Percentiles rank a stretch among this genome's conserved stretches.
phyloP scores from a whole-genome alignment of 1,284 basidiomycete species.

The Trametes sp. region DNA sequence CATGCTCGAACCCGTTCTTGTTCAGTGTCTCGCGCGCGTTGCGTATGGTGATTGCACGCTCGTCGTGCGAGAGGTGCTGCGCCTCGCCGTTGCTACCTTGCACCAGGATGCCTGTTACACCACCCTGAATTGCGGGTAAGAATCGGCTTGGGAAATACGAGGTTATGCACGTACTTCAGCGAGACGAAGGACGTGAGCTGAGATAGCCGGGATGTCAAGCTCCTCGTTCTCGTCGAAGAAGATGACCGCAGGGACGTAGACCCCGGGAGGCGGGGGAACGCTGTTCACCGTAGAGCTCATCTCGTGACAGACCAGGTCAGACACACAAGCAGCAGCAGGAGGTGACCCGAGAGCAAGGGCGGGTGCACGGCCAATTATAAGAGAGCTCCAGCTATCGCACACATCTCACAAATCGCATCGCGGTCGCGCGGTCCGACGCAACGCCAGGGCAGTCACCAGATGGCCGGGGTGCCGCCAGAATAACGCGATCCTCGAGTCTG shows the following conservation, averaged over 20 bases:
- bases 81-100: slow-evolving; percentile 84
- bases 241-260: slow-evolving; percentile 79
- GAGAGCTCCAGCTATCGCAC: slow-evolving; percentile 8
- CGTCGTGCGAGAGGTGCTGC: slow-evolving; percentile 76
- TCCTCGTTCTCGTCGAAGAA: slow-evolving; percentile 75
- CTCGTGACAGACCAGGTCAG: not conserved
- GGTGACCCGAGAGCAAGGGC: not conserved
- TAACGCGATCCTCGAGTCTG: slow-evolving; percentile 1
- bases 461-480: slow-evolving; percentile 11
- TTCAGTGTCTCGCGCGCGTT: slow-evolving; percentile 80
- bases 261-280: slow-evolving; percentile 61
- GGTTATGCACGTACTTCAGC: slow-evolving; percentile 53
- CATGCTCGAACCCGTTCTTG: slow-evolving; percentile 70
- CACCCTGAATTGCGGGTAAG: slow-evolving; percentile 51
- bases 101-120: slow-evolving; percentile 77
- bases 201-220: slow-evolving; percentile 64
- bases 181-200: slow-evolving; percentile 70
- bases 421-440: slow-evolving; percentile 15
- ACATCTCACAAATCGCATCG: slow-evolving; percentile 16
- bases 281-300: slow-evolving; percentile 26
- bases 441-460: slow-evolving; percentile 7
- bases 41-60: slow-evolving; percentile 70
- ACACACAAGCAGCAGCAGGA: not conserved
- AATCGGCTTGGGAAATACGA: not conserved
- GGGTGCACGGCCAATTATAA: not conserved